Base-by-base conservation (phyloP, 2,329 filamentous ascomycete genomes). In the Cytospora chrysosperma region DNA sequence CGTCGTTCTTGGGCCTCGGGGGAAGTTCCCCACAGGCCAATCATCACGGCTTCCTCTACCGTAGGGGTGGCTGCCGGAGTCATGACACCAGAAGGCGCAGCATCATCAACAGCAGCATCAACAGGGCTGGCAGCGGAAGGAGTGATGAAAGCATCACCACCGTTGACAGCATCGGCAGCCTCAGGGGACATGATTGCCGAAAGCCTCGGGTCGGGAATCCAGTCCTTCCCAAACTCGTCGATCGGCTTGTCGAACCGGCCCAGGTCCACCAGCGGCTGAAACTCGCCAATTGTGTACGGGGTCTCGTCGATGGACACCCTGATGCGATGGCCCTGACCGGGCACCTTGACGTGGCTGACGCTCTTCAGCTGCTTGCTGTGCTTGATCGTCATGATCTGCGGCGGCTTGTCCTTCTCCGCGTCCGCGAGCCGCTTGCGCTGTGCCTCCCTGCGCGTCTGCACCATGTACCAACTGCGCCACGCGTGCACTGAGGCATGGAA, bases 401-500 rank as follows among this genome's bases (percentile, higher is more conserved):
- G 72, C 7, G 70, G 63, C 24, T 70, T 69, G n/a, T 72, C 69
- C 10, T 15, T 28, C 28, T 43, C 56, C 52, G 70, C 65, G n/a
- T 66, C 71, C 66, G 67, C 71, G 37, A 63, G 69, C 65, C 72
- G 74, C 65, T 62, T 70, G 58, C 68, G 70, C 63, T 59, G 68
- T 30, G 64, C 71, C 67, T 69, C 74, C 55, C 70, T 71, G 56
- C 59, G 61, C 19, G 57, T 40, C 27, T 91, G 88, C 51, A 92
- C 89, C 9, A 97, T 78, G 71, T 97, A 97, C 92, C 93, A 97
- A 74, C 91, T 96, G 64, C 94, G 86, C 93, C 93, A 97, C 47
- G 78, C 78, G 66, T 97, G 92, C 1, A 96, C 82, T 27, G 83
- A 82, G 19, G 83, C 80, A 70, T 90, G 88, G 76, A 94, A 97